Conservation (phyloP, 2,329 filamentous ascomycete species). For the Alternaria angustiovoidea region DNA sequence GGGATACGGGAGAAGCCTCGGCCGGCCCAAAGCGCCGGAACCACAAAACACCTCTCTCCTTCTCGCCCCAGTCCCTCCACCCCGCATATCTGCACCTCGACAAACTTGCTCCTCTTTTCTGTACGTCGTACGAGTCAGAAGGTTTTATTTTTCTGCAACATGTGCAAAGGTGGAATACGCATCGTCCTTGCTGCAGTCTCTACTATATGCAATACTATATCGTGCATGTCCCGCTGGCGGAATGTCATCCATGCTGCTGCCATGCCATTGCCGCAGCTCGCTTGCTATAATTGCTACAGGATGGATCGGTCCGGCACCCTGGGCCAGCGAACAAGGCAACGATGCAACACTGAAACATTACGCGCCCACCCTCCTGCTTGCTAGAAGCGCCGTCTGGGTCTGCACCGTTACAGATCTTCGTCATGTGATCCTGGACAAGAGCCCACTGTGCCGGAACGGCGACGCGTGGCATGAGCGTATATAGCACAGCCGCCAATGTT, state of each 20-base stretch:
- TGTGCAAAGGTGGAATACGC: not conserved
- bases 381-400: not conserved
- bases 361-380: slow-evolving; percentile 11
- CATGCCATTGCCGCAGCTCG: slow-evolving; percentile 16
- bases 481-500: slow-evolving; percentile 5
- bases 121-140: not conserved
- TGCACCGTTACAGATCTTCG: not conserved
- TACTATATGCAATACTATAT: not conserved
- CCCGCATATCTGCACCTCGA: slow-evolving; percentile 5
- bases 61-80: not conserved
- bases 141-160: not conserved
- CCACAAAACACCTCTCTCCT: slow-evolving; percentile 2
- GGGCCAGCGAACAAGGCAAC: slow-evolving; percentile 9
- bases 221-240: slow-evolving; percentile 4
- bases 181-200: slow-evolving; percentile 1
- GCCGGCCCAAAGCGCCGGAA: slow-evolving; percentile 19
- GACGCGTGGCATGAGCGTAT: slow-evolving; percentile 31
- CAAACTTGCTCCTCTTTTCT: not conserved
- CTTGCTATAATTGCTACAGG: slow-evolving; percentile 14
- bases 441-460: slow-evolving; percentile 18
- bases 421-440: slow-evolving; percentile 8
- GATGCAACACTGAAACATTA: slow-evolving; percentile 12
- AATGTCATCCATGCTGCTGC: not conserved
- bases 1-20: slow-evolving; percentile 22
- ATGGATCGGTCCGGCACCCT: slow-evolving; percentile 20